Base-by-base conservation (phyloP, 2,329 filamentous ascomycete species). In the Trichophyton equinum region DNA sequence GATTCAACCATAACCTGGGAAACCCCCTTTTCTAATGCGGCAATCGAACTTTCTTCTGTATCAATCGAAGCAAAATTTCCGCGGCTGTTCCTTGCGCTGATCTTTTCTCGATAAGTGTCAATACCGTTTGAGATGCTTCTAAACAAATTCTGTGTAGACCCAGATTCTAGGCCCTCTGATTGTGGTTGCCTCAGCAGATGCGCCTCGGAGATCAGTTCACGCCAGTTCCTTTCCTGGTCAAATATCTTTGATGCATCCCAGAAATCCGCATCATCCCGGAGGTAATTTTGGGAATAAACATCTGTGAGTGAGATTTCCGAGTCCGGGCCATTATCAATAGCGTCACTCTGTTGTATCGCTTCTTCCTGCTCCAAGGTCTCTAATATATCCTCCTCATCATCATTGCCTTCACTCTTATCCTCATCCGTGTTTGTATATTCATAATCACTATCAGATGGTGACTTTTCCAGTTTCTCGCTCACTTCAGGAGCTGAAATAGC, bases 141-240 rank as follows among this genome's bases (percentile, higher is more conserved):
- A 7, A 62, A 59, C 15, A 63, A 25, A 20, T 56, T 46, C 20
- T 62, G 57, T 7, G 53, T 25, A 38, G 57, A 60, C 30, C 25
- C 49, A 57, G 36, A 42, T n/a, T 57, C 58, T 9, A 62, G 58
- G 3, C 47, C 44, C 8, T 58, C 47, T 8, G 58, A 47, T 15
- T 59, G 33, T 30, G 6, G 6, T 25, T 55, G 56, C 1, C 55
- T 60, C 44, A 63, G 49, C 25, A 42, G 47, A n/a, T 33, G 42
- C 4, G 62, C 62, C 58, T 63, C 62, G 18, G 44, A 49, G n/a
- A 60, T 58, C 13, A 63, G 60, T 11, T 58, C 60, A 7, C 57
- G 57, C 62, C 62, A 63, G 30, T 63, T 63, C 15, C 49, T 18
- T 40, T 60, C 58, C 42, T 63, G 62, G 13, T 62, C 58, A 44